phyloP scores from a whole-genome alignment of 331 rosid species.

The Erythrophleum ivorense region DNA sequence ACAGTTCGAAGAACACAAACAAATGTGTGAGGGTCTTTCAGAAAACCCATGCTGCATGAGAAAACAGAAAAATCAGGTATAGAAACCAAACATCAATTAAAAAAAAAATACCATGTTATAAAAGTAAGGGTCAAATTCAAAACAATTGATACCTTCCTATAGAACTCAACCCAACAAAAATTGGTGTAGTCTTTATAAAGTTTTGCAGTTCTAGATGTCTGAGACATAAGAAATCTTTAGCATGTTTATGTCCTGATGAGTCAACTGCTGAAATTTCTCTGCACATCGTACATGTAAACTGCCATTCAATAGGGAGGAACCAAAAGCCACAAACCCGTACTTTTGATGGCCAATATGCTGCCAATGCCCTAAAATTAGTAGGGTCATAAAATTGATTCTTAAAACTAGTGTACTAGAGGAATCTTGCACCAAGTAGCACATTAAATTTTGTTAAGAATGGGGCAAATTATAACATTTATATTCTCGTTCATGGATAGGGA shows the following conservation, averaged over 20 bases:
- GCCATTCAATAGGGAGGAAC: slow-evolving; percentile 83
- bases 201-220: slow-evolving; percentile 62
- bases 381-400: slow-evolving; percentile 26
- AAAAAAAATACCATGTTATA: neutral
- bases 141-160: slow-evolving; percentile 64
- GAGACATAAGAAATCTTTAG: slow-evolving; percentile 55
- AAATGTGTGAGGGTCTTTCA: slow-evolving; percentile 66
- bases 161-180: slow-evolving; percentile 82
- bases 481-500: neutral
- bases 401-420: slow-evolving; percentile 25
- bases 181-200: slow-evolving; percentile 54
- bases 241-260: slow-evolving; percentile 44
- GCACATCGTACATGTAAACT: slow-evolving; percentile 75
- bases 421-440: slow-evolving; percentile 18
- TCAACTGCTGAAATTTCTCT: slow-evolving; percentile 49
- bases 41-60: slow-evolving; percentile 80
- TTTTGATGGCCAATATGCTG: slow-evolving; percentile 81
- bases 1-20: slow-evolving; percentile 61
- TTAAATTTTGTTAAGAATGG: slow-evolving; percentile 16
- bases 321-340: slow-evolving; percentile 82
- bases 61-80: slow-evolving; percentile 32
- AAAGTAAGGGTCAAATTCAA: slow-evolving; percentile 33
- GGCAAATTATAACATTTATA: neutral
- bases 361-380: slow-evolving; percentile 29
- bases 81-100: slow-evolving; percentile 15